Evolutionary conservation across 306 rosid species (phyloP).

Genomic region (Phaseolus lunatus): DNA sequence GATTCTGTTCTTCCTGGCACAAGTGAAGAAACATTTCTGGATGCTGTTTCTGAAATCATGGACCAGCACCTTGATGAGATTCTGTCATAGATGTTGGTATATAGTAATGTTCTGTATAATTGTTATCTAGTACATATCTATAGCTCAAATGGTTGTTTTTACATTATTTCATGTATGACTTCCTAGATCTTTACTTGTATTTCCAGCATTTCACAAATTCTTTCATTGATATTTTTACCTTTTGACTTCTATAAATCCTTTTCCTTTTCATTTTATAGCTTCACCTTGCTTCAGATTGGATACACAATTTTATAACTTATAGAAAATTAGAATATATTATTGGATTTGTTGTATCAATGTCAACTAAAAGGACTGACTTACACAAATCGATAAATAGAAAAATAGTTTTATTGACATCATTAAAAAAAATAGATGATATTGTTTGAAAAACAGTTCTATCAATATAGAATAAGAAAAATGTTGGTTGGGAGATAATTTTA

Average conservation of each 20-base stretch:
- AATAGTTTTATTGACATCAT: too few relatives aligned
- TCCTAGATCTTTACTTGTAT: constrained; percentile 23
- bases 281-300: too few relatives aligned
- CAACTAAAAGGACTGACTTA: too few relatives aligned
- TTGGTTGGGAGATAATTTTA: too few relatives aligned
- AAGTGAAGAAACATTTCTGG: constrained; percentile 83
- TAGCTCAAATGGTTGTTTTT: constrained; percentile 36
- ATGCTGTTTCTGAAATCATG: constrained; percentile 74
- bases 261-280: neutral
- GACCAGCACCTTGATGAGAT: constrained; percentile 68
- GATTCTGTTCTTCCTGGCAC: constrained; percentile 78
- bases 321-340: too few relatives aligned
- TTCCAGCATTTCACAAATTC: constrained; percentile 35
- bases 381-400: too few relatives aligned
- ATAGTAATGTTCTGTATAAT: constrained; percentile 45
- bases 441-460: too few relatives aligned
- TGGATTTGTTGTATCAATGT: too few relatives aligned
- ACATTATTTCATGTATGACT: constrained; percentile 40
- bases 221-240: constrained; percentile 31
- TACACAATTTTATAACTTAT: too few relatives aligned
- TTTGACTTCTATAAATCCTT: constrained; percentile 6
- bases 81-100: constrained; percentile 39
- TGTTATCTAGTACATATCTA: constrained; percentile 55
- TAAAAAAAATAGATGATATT: too few relatives aligned
- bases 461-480: too few relatives aligned